These are phyloP conservation scores for Sodiomyces alkalinus DNA, from an alignment of 2,329 filamentous ascomycete genomes.

Conservation along the genomic window DNA sequence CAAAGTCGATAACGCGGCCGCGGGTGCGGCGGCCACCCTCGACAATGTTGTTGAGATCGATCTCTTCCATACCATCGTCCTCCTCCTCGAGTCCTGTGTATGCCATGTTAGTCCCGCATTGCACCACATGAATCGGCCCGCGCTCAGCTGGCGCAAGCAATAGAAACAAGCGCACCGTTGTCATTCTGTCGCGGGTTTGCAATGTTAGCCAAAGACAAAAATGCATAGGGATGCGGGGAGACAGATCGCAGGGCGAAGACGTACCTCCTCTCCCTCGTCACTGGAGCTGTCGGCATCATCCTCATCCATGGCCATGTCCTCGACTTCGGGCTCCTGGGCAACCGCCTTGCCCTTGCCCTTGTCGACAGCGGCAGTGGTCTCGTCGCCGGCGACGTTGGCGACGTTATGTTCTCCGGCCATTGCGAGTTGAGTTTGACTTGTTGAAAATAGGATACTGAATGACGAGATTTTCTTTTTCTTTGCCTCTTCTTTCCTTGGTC, in stretches of 20 bases:
- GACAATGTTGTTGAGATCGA: conserved; percentile 82
- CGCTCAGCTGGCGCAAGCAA: too few species aligned
- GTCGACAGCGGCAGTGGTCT: conserved; percentile 33
- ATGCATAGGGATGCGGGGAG: too few species aligned
- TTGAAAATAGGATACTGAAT: too few species aligned
- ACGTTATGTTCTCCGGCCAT: too few species aligned
- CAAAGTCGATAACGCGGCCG: conserved; percentile 84
- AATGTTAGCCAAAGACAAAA: conserved; percentile 3
- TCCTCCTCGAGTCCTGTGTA: conserved; percentile 36
- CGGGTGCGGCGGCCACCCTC: conserved; percentile 67
- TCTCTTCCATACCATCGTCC: conserved; percentile 78
- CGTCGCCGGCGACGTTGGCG: too few species aligned
- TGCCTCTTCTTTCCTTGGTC: too few species aligned
- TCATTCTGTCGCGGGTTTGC: too few species aligned
- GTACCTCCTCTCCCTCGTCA: conserved; percentile 49
- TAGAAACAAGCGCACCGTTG: too few species aligned
- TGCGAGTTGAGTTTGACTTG: too few species aligned
- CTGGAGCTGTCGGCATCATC: conserved; percentile 48
- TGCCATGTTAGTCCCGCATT: conserved; percentile 12
- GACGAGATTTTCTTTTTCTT: too few species aligned
- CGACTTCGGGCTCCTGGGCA: conserved; percentile 27
- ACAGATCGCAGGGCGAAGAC: too few species aligned
- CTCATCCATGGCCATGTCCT: conserved; percentile 57
- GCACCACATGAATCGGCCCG: too few species aligned
- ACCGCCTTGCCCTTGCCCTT: conserved; percentile 86